A percentile compares a stretch with the other conserved stretches of the same genome.
These are phyloP conservation scores for Candida glucosophila DNA, from an alignment of 1,139 yeast species.

Conservation along the genomic window DNA sequence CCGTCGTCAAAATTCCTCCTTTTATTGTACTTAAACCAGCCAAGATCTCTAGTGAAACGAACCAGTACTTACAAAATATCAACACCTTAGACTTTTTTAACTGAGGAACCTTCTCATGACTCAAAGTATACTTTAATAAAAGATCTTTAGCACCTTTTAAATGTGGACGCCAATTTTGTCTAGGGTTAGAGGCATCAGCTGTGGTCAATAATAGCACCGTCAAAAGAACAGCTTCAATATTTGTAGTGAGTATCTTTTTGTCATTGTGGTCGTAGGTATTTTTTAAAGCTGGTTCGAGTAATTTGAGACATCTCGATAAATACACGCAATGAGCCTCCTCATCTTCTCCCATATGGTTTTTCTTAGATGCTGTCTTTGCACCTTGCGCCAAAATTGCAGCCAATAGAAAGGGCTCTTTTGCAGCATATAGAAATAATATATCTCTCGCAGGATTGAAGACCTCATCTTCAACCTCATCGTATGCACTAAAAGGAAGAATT, in stretches of 20 bases:
- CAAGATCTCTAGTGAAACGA: constrained; percentile 54
- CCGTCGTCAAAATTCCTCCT: constrained; percentile 60
- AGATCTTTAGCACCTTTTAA: constrained; percentile 34
- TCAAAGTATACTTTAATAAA: constrained; percentile 21
- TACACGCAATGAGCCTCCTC: constrained; percentile 60
- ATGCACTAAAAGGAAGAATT: constrained; percentile 55
- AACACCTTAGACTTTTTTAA: constrained; percentile 30
- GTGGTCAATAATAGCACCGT: constrained; percentile 32
- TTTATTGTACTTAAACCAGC: constrained; percentile 60
- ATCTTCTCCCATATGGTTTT: constrained; percentile 40
- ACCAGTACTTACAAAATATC: constrained; percentile 65
- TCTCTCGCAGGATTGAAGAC: constrained; percentile 58
- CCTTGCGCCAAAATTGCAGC: constrained; percentile 72
- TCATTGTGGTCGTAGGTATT: constrained; percentile 19
- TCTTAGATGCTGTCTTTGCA: constrained; percentile 45
- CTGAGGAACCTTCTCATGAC: constrained; percentile 7
- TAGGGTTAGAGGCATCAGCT: constrained; percentile 24
- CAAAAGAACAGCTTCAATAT: constrained; percentile 29
- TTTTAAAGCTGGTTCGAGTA: constrained; percentile 39
- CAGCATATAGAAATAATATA: constrained; percentile 50
- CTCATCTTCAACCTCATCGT: constrained; percentile 19
- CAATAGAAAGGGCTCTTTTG: constrained; percentile 50
- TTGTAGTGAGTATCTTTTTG: constrained; percentile 21
- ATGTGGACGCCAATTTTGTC: constrained; percentile 29
- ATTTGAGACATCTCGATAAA: constrained; percentile 50